A percentile compares a stretch with the other conserved stretches of the same genome.
Conservation (phyloP, 306 rosid species). For the Gleditsia sinensis region DNA sequence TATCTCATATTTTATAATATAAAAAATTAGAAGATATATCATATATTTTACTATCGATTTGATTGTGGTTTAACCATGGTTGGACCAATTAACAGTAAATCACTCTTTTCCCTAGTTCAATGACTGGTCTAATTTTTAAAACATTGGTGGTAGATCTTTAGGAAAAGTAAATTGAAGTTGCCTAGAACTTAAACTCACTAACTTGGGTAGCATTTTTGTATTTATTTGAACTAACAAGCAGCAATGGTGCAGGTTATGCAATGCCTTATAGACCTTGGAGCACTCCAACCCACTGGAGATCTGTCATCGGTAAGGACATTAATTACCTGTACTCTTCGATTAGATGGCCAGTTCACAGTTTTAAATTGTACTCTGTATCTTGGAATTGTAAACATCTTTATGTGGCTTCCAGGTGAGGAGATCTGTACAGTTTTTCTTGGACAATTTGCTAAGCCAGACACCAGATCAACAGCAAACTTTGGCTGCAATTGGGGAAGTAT, state of each 20-base stretch:
- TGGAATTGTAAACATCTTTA: background rate
- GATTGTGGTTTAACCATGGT: too few relatives aligned
- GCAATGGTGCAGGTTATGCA: conserved; percentile 62
- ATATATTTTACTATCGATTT: too few relatives aligned
- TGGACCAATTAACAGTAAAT: too few relatives aligned
- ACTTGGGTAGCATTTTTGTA: background rate
- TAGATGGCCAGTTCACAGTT: conserved; percentile 10
- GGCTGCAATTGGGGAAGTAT: conserved; percentile 85
- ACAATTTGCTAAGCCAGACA: conserved; percentile 61
- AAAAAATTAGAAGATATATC: too few relatives aligned
- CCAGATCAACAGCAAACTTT: conserved; percentile 74
- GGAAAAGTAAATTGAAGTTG: conserved; percentile 2
- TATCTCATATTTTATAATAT: too few relatives aligned
- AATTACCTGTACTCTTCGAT: background rate
- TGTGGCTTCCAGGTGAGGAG: conserved; percentile 63
- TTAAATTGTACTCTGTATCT: background rate
- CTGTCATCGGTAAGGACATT: conserved; percentile 54
- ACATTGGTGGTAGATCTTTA: too few relatives aligned
- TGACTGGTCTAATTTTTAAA: too few relatives aligned
- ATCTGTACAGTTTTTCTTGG: conserved; percentile 81
- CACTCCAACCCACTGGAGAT: conserved; percentile 85
- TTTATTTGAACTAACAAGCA: conserved; percentile 31
- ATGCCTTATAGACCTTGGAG: conserved; percentile 78
- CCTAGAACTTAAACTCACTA: background rate
- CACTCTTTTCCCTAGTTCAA: too few relatives aligned